Conservation (phyloP, 345 rosid species). For the Sisymbrium altissimum region DNA sequence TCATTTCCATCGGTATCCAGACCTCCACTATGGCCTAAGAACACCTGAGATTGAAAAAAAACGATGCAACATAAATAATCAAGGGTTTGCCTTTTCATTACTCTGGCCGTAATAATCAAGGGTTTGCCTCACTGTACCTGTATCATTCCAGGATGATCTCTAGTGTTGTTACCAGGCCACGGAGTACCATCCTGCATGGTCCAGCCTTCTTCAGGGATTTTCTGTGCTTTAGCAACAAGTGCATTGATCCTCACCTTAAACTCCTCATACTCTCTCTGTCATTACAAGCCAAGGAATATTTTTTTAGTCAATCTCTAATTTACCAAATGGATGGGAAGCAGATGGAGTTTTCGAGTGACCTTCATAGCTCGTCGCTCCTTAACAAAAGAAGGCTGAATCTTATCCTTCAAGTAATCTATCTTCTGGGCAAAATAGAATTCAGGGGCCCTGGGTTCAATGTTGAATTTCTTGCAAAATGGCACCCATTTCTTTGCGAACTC, state of each 20-base stretch:
- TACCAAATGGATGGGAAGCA: conserved; percentile 8
- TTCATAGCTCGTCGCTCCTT: conserved; percentile 99
- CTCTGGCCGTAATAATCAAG: neutral
- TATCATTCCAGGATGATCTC: conserved; percentile 99
- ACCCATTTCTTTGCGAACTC: conserved; percentile 99
- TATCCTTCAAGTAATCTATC: conserved; percentile 98
- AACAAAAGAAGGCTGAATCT: conserved; percentile 96
- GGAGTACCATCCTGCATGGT: conserved; percentile 99
- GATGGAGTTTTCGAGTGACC: conserved; percentile 44
- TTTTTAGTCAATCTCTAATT: conserved; percentile 10
- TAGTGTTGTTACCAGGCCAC: conserved; percentile 98
- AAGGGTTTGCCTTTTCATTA: neutral
- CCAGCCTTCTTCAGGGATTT: conserved; percentile 99
- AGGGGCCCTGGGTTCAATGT: conserved; percentile 97
- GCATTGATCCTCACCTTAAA: conserved; percentile 99
- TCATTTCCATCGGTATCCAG: conserved; percentile 99
- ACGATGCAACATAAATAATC: neutral
- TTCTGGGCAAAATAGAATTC: conserved; percentile 98
- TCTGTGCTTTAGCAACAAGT: conserved; percentile 96
- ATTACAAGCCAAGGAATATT: conserved; percentile 16
- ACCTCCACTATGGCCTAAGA: conserved; percentile 97
- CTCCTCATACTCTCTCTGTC: conserved; percentile 98
- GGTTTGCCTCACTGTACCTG: conserved; percentile 45
- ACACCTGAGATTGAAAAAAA: conserved; percentile 53
- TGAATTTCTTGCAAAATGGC: conserved; percentile 97